Conservation (phyloP, 2,329 filamentous ascomycete species). For the Sarocladium strictum region DNA sequence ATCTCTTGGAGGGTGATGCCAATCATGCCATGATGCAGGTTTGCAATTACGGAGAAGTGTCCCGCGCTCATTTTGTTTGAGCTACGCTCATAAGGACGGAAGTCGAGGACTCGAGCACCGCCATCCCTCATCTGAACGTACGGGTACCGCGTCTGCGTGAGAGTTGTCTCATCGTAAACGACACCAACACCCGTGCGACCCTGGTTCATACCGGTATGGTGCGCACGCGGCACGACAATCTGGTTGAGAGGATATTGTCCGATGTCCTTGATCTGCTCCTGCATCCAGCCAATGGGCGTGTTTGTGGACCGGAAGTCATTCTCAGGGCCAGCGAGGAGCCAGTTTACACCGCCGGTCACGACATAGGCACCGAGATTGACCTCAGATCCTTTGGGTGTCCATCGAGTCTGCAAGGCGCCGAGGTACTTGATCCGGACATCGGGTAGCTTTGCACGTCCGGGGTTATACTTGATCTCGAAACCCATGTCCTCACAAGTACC, state of each 20-base stretch:
- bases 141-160: constrained; percentile 20
- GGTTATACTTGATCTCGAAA: constrained; percentile 20
- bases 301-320: constrained; percentile 22
- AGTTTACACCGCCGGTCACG: constrained; percentile 18
- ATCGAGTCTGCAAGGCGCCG: constrained; percentile 18
- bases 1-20: constrained; percentile 22
- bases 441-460: background rate
- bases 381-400: constrained; percentile 11
- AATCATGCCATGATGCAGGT: constrained; percentile 18
- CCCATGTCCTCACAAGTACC: constrained; percentile 20
- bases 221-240: constrained; percentile 24
- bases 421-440: constrained; percentile 16
- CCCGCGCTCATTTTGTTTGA: constrained; percentile 13
- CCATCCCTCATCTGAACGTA: constrained; percentile 20
- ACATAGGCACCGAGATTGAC: constrained; percentile 15
- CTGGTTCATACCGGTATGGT: constrained; percentile 24
- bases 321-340: constrained; percentile 25
- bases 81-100: constrained; percentile 15
- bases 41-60: constrained; percentile 15
- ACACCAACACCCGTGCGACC: constrained; percentile 9
- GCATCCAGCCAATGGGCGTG: constrained; percentile 23
- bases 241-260: constrained; percentile 22
- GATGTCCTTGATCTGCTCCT: constrained; percentile 18
- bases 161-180: constrained; percentile 12
- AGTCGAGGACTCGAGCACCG: constrained; percentile 25